Evolutionary conservation across 768 basidiomycete genomes (phyloP), one percentile per base, ranked within the genome.

Genomic region (Austroboletus eburneus): DNA sequence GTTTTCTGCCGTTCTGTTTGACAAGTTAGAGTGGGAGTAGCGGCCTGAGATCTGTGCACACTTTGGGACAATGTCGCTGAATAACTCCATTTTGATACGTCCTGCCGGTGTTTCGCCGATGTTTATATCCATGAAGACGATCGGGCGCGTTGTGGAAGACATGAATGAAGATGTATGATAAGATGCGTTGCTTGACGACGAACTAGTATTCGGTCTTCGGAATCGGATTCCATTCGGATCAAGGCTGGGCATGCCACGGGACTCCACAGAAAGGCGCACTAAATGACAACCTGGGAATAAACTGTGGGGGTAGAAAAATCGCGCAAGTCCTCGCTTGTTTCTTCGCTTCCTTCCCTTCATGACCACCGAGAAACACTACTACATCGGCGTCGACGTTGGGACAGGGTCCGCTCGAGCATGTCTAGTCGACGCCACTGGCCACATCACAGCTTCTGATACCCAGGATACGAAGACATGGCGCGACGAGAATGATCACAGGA

Each of bases 91-190:
- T 72, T 97, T 98, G 56, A 99, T 76, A 25, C 96, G 72, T 14
- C 94, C 95, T 3, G 91, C 91, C 25, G 91, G 90, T 0, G 93
- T 97, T 71, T 98, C 95, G 36, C 96, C 96, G 40, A 99, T 97
- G 40, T 88, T 81, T 50, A 98, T 74, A 63, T 99, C 96, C 83
- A 99, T 94, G 66, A 99, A 99, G 46, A 96, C 93, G 39, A 99
- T 72, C 0, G 96, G 95, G 16, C 95, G 80, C 3, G 75, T 71
- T 24, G 74, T 65, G 17, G 73, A 71, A 25, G 78, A 69, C 73
- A 75, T 51, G 30, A 30, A 25, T 7, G 44, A 23, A 5, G 41
- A 21, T 37, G 32, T 1, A 25, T 30, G 40, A 8, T 24, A 20
- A n/a, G 6, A 22, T 5, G n/a, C n/a, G n/a, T n/a, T n/a, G n/a